Base-by-base conservation (phyloP, 139 green algal genomes). In the Haematococcus sp. region DNA sequence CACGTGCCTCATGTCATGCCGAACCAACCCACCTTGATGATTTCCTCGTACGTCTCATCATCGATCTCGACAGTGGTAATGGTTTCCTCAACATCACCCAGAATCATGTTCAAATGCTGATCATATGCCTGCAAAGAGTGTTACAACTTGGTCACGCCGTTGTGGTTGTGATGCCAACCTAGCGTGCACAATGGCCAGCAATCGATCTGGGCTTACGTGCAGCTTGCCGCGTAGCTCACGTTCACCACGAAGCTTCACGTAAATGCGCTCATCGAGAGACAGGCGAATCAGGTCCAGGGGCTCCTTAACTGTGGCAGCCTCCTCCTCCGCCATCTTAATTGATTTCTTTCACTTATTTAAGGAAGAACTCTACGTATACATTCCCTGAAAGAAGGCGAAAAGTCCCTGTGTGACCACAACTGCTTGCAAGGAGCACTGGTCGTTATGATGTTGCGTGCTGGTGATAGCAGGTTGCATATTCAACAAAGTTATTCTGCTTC, bases 91-190 rank as follows among this genome's bases (percentile, higher is more conserved):
- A 98, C 96, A 4, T 99, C 95, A 1, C 96, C 96, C 54, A 99
- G 76, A 17, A 99, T 97, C 91, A 99, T 98, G 83, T 99, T 99
- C 32, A 99, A 71, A 77, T 99, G 96, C 85, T 99, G 96, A 73
- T 99, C 96, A 76, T 99, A 99, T 3, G 96, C 96, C 94, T 98
- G 89, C 40, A 23, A 30, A 31, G 51, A 75, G 3, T 15, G 13
- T 54, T 27, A 28, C 9, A 52, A 7, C 3, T 5, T 55, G 32
- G 11, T 7, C 33, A 23, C 31, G 22, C 33, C 15, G 32, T 20
- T 70, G 63, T 19, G 11, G 7, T 19, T 7, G 40, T 49, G 40
- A 7, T 11, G 40, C 40, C 7, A 19, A 11, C 40, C 7, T 49
- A 49, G 7, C 11, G 40, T 7, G 7, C 40, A 7, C 7, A 49